Conservation (phyloP, 2,329 filamentous ascomycete species). For the Cucurbitaria berberidis region DNA sequence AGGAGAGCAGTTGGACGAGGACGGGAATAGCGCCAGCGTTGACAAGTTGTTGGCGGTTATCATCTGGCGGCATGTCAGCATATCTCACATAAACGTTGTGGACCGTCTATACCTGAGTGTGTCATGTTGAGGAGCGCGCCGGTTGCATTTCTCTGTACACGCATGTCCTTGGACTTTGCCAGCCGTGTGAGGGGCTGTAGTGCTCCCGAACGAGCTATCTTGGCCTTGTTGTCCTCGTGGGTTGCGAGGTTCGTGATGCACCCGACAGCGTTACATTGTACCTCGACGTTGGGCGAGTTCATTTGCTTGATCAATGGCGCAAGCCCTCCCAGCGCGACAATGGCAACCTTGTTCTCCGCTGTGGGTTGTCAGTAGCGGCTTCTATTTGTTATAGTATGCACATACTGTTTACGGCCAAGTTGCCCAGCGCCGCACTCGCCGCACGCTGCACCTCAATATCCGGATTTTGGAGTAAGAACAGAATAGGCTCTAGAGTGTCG, state of each 20-base stretch:
- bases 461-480: slow-evolving; percentile 90
- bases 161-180: slow-evolving; percentile 98
- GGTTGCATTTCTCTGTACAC: slow-evolving; percentile 95
- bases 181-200: slow-evolving; percentile 87
- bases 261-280: slow-evolving; percentile 98
- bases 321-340: slow-evolving; percentile 89
- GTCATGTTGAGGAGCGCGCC: slow-evolving; percentile 98
- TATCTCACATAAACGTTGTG: background rate
- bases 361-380: slow-evolving; percentile 52
- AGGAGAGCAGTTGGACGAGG: slow-evolving; percentile 91
- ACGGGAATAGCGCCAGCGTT: slow-evolving; percentile 98
- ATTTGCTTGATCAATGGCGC: slow-evolving; percentile 95
- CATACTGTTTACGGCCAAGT: slow-evolving; percentile 94
- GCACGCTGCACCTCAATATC: slow-evolving; percentile 98
- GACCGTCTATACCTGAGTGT: slow-evolving; percentile 76
- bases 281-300: slow-evolving; percentile 97
- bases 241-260: slow-evolving; percentile 99
- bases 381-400: slow-evolving; percentile 2
- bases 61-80: slow-evolving; percentile 65
- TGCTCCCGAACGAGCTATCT: slow-evolving; percentile 94
- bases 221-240: slow-evolving; percentile 98
- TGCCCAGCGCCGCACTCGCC: slow-evolving; percentile 93
- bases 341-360: slow-evolving; percentile 98
- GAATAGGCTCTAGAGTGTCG: slow-evolving; percentile 92
- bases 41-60: slow-evolving; percentile 96